A percentile compares a stretch with the other conserved stretches of the same genome.
Conservation (phyloP, 441 rosid genomes). For the Syzygium syzygioides region DNA sequence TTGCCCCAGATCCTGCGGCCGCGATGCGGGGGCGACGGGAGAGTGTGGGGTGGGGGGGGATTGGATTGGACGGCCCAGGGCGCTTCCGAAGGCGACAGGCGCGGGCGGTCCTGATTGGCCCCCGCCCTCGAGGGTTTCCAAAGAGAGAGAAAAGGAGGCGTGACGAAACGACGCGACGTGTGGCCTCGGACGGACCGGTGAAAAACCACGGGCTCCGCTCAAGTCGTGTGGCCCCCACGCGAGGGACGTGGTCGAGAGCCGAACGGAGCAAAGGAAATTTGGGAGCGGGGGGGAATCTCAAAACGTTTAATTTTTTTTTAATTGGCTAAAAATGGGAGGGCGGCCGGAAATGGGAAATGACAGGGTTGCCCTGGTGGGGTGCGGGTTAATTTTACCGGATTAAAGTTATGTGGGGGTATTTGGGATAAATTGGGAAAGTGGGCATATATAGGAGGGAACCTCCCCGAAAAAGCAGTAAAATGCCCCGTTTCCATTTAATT, state of each 20-base stretch:
- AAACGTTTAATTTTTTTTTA: too few relatives aligned
- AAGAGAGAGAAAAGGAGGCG: not conserved
- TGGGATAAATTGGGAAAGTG: not conserved
- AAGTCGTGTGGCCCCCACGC: not conserved
- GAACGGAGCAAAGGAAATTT: not conserved
- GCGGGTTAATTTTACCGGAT: not conserved
- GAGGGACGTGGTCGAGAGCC: not conserved
- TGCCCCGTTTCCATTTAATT: not conserved
- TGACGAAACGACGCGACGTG: not conserved
- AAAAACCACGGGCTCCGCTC: not conserved
- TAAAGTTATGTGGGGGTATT: too few relatives aligned
- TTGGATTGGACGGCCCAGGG: not conserved
- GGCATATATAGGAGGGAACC: not conserved
- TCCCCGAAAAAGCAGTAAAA: not conserved
- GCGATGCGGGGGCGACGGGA: too few relatives aligned
- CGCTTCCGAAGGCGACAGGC: not conserved
- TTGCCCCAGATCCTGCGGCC: not conserved
- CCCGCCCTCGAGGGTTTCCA: not conserved
- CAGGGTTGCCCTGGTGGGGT: not conserved
- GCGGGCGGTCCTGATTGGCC: not conserved
- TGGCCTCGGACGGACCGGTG: not conserved
- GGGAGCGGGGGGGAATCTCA: not conserved
- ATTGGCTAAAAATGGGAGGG: not conserved
- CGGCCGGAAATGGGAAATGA: not conserved
- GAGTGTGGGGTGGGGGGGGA: not conserved